Conservation (phyloP, 495 filamentous ascomycete species). For the Cladorrhinum samala region DNA sequence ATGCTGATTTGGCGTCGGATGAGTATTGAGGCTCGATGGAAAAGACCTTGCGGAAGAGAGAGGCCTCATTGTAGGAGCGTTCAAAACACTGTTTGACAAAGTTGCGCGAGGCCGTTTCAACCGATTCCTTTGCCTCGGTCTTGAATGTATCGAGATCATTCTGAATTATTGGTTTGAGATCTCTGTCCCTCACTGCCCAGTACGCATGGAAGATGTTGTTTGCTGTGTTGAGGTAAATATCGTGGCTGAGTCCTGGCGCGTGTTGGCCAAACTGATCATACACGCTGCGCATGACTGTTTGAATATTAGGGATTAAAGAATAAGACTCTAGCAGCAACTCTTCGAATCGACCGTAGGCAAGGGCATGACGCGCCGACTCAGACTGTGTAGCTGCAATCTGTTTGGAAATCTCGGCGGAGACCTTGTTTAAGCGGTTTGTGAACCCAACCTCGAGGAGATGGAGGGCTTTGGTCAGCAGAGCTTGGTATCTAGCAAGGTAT, state of each 20-base stretch:
- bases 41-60: slow-evolving; percentile 42
- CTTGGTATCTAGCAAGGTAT: slow-evolving; percentile 85
- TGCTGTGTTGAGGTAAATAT: slow-evolving; percentile 57
- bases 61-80: slow-evolving; percentile 42
- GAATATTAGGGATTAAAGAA: slow-evolving; percentile 40
- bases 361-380: slow-evolving; percentile 43
- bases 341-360: slow-evolving; percentile 46
- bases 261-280: slow-evolving; percentile 57
- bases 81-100: slow-evolving; percentile 47
- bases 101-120: slow-evolving; percentile 41
- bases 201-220: slow-evolving; percentile 41
- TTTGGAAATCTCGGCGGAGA: slow-evolving; percentile 38
- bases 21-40: slow-evolving; percentile 44
- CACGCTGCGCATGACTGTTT: slow-evolving; percentile 45
- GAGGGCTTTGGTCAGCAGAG: slow-evolving; percentile 58
- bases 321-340: slow-evolving; percentile 42
- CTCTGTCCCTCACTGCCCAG: slow-evolving; percentile 38
- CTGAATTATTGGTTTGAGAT: slow-evolving; percentile 48
- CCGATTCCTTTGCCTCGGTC: slow-evolving; percentile 36
- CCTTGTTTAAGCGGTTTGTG: slow-evolving; percentile 37
- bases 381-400: slow-evolving; percentile 43
- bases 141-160: slow-evolving; percentile 48
- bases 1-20: slow-evolving; percentile 35
- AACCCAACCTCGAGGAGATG: slow-evolving; percentile 50
- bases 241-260: slow-evolving; percentile 46